A percentile compares a stretch with the other conserved stretches of the same genome.
These are phyloP conservation scores for Ascochyta koolunga DNA, from an alignment of 2,329 filamentous ascomycete genomes.

Conservation along the genomic window DNA sequence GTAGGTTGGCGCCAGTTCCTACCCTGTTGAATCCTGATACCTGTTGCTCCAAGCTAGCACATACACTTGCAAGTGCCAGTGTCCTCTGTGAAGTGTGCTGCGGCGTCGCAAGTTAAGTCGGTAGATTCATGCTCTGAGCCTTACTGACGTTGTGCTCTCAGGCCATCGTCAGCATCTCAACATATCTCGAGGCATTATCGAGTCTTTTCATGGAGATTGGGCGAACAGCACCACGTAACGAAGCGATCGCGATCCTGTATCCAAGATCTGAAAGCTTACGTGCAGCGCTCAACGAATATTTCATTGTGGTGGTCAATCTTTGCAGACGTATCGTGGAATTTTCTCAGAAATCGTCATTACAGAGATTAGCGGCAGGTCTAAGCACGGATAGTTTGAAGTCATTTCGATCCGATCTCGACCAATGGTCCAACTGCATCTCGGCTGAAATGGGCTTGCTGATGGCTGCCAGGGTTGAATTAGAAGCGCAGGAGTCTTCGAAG, in stretches of 20 bases:
- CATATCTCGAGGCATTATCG: constrained; percentile 52
- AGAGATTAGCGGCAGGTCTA: constrained; percentile 27
- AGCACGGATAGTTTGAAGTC: constrained; percentile 37
- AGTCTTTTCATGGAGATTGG: constrained; percentile 52
- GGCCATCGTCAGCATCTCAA: constrained; percentile 39
- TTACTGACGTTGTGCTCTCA: constrained; percentile 11
- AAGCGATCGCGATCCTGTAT: constrained; percentile 50
- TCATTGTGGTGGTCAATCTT: constrained; percentile 48
- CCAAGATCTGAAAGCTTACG: constrained; percentile 46
- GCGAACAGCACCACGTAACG: constrained; percentile 49
- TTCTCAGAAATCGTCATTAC: constrained; percentile 42
- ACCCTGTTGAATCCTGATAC: too few relatives aligned
- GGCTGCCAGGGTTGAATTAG: constrained; percentile 7
- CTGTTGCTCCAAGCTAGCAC: too few relatives aligned
- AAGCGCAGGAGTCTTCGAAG: constrained; percentile 35
- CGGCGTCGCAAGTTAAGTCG: neutral
- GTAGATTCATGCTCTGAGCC: too few relatives aligned
- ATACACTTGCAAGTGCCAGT: too few relatives aligned
- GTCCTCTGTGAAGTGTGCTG: neutral
- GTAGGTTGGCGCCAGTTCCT: constrained; percentile 31
- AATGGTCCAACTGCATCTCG: constrained; percentile 47
- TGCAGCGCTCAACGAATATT: constrained; percentile 49
- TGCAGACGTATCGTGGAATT: constrained; percentile 48
- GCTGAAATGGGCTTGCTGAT: constrained; percentile 34
- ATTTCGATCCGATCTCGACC: constrained; percentile 42